These are phyloP conservation scores for Magnusiomyces ingens DNA, from an alignment of 1,139 yeast species.

Conservation along the genomic window DNA sequence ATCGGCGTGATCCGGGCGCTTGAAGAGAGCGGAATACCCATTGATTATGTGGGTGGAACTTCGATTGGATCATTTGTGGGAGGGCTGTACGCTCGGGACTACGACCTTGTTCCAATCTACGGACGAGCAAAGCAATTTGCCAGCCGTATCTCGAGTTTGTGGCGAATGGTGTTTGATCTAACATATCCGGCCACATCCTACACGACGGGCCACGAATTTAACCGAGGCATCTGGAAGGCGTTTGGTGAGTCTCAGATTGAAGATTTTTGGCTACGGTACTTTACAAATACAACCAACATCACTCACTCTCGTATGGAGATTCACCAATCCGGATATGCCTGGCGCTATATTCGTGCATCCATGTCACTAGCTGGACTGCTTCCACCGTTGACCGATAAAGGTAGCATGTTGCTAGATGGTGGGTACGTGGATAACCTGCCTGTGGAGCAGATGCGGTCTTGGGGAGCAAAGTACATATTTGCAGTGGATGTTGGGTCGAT, in stretches of 20 bases:
- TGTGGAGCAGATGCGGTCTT: conserved; percentile 73
- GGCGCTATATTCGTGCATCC: conserved; percentile 93
- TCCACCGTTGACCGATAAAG: conserved; percentile 77
- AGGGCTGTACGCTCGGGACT: conserved; percentile 87
- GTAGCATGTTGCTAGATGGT: conserved; percentile 90
- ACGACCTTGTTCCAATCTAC: conserved; percentile 82
- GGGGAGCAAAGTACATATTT: conserved; percentile 81
- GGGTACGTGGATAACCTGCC: conserved; percentile 94
- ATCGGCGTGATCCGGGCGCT: conserved; percentile 86
- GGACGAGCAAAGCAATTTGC: conserved; percentile 87
- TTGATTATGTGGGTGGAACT: conserved; percentile 92
- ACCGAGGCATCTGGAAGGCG: conserved; percentile 92
- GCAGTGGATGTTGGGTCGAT: conserved; percentile 98
- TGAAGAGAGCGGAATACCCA: conserved; percentile 91
- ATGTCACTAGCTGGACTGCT: conserved; percentile 93
- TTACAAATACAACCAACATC: conserved; percentile 89
- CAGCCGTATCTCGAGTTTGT: conserved; percentile 69
- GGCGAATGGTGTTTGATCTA: conserved; percentile 79
- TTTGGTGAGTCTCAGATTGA: conserved; percentile 90
- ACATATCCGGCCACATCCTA: conserved; percentile 93
- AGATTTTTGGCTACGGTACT: conserved; percentile 89
- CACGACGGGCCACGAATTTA: conserved; percentile 94
- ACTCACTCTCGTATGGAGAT: conserved; percentile 94
- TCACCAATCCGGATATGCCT: conserved; percentile 85
- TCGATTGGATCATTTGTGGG: conserved; percentile 96